phyloP scores from a whole-genome alignment of 2,329 filamentous ascomycete genomes.

The Dothistroma pini region DNA sequence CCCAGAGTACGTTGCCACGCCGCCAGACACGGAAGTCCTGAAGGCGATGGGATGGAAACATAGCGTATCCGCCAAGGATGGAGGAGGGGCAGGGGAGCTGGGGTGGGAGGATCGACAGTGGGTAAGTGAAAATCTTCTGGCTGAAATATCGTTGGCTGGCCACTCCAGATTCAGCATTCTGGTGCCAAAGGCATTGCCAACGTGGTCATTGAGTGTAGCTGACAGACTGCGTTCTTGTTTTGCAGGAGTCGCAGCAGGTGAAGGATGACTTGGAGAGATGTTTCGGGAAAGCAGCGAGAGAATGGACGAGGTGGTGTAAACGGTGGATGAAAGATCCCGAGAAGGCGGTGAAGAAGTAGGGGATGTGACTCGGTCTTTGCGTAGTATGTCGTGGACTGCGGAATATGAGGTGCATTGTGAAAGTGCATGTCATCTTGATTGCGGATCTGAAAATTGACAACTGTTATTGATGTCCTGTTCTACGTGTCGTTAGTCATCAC shows the following conservation, averaged over 20 bases:
- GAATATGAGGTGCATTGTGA: too few relatives aligned
- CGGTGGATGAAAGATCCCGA: conserved; percentile 3
- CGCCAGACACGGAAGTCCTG: conserved; percentile 40
- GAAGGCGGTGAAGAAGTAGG: conserved; percentile 3
- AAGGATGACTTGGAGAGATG: conserved; percentile 5
- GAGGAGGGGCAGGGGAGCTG: not conserved
- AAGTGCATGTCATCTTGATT: too few relatives aligned
- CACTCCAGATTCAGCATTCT: too few relatives aligned
- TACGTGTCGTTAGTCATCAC: too few relatives aligned
- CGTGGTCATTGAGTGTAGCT: too few relatives aligned
- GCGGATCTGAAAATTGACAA: too few relatives aligned
- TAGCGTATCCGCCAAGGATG: not conserved
- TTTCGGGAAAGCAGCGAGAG: conserved; percentile 1
- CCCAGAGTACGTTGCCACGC: conserved; percentile 28
- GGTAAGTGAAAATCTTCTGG: not conserved
- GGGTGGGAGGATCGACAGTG: conserved; percentile 9
- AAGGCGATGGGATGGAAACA: conserved; percentile 34
- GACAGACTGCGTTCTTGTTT: too few relatives aligned
- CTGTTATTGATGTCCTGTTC: too few relatives aligned
- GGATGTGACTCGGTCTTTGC: not conserved
- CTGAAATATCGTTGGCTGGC: too few relatives aligned
- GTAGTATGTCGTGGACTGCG: too few relatives aligned
- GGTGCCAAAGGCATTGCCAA: too few relatives aligned
- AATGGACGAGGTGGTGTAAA: not conserved
- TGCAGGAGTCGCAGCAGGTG: not conserved